Conservation (phyloP, 2,329 filamentous ascomycete genomes). For the Hypoxylon rubiginosum region DNA sequence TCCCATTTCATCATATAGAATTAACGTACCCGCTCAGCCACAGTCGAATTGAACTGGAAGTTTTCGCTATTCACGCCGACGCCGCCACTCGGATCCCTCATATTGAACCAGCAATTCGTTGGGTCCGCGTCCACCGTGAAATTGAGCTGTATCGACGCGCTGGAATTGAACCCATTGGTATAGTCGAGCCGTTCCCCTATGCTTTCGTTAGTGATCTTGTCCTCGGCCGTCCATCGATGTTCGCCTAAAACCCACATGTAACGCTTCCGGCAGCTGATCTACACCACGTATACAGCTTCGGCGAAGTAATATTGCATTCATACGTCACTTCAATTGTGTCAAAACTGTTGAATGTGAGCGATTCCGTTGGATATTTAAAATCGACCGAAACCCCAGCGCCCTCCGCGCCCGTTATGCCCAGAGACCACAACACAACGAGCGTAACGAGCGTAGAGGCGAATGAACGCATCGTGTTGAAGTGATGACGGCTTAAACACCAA, state of each 20-base stretch:
- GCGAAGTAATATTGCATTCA: conserved; percentile 17
- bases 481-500: neutral
- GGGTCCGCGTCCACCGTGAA: conserved; percentile 4
- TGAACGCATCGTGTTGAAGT: conserved; percentile 13
- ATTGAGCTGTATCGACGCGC: conserved; percentile 14
- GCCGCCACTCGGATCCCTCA: neutral
- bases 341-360: conserved; percentile 10
- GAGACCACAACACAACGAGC: neutral
- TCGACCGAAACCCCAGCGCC: conserved; percentile 1
- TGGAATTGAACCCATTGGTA: neutral
- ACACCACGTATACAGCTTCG: conserved; percentile 21
- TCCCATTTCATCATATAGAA: conserved; percentile 1
- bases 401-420: neutral
- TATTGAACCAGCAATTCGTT: conserved; percentile 22
- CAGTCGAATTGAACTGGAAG: conserved; percentile 19
- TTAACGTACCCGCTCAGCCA: conserved; percentile 16
- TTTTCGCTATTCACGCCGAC: conserved; percentile 9
- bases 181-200: conserved; percentile 17
- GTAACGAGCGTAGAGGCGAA: neutral
- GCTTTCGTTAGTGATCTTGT: conserved; percentile 2
- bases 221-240: neutral
- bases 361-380: conserved; percentile 15
- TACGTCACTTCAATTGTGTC: conserved; percentile 21
- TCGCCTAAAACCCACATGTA: conserved; percentile 10
- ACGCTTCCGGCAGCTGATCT: too few relatives aligned